phyloP scores from a whole-genome alignment of 495 filamentous ascomycete genomes.

The Pseudevernia furfuracea region DNA sequence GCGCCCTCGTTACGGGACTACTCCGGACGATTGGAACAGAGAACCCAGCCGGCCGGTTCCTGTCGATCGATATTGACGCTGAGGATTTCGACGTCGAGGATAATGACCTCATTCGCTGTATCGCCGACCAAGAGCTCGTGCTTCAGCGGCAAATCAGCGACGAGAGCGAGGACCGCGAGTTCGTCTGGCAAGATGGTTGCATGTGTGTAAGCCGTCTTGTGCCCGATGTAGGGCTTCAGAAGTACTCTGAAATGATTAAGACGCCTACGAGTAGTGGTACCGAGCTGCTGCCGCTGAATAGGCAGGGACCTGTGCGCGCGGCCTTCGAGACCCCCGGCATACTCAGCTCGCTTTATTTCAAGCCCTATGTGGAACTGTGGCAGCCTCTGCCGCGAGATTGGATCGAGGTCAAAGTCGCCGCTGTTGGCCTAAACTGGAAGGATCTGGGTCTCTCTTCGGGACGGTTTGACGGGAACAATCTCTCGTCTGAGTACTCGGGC shows the following conservation, averaged over 20 bases:
- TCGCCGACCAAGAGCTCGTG: conserved; percentile 19
- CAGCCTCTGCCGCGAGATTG: conserved; percentile 15
- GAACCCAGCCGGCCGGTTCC: no score
- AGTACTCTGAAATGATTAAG: conserved; percentile 9
- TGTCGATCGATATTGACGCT: conserved; percentile 24
- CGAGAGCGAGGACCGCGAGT: conserved; percentile 25
- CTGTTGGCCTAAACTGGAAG: conserved; percentile 34
- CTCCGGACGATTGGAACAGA: conserved; percentile 22
- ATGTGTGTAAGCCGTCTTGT: conserved; percentile 30
- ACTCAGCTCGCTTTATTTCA: conserved; percentile 20
- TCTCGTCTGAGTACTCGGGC: conserved; percentile 15
- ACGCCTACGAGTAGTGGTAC: conserved; percentile 3
- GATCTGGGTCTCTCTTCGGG: conserved; percentile 22
- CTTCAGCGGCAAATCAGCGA: no score
- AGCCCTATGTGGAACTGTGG: conserved; percentile 13
- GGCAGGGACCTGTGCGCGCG: conserved; percentile 20
- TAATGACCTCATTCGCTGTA: conserved; percentile 18
- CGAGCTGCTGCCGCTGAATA: conserved; percentile 19
- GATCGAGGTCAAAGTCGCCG: conserved; percentile 38
- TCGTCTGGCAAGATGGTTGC: conserved; percentile 30
- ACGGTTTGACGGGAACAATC: conserved; percentile 23
- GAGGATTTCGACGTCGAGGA: conserved; percentile 17
- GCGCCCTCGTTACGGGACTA: conserved; percentile 22
- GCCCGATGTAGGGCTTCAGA: conserved; percentile 21
- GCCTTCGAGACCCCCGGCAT: conserved; percentile 18